Conservation (phyloP, 1,284 basidiomycete genomes). For the Ganoderma leucocontextum region DNA sequence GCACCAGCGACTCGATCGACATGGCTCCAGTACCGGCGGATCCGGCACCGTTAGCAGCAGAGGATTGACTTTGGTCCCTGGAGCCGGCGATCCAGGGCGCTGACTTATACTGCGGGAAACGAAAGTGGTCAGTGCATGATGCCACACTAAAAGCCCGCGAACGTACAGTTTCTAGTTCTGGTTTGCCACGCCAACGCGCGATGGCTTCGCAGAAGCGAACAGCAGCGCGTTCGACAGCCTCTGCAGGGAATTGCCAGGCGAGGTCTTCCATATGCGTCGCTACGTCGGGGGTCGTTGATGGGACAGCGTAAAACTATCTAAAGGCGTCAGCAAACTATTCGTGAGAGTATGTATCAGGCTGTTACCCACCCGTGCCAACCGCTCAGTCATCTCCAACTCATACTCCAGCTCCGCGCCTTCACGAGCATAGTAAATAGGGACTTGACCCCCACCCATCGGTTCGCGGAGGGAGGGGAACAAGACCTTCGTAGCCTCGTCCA, state of each 20-base stretch:
- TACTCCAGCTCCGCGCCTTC: conserved; percentile 69
- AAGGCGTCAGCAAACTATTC: neutral
- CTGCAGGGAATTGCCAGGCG: conserved; percentile 80
- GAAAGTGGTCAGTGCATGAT: conserved; percentile 18
- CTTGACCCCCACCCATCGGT: conserved; percentile 35
- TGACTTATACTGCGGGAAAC: conserved; percentile 60
- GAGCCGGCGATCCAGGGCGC: conserved; percentile 42
- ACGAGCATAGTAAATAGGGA: conserved; percentile 36
- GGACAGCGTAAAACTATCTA: conserved; percentile 77
- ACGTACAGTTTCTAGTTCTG: conserved; percentile 79
- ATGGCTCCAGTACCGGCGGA: conserved; percentile 49
- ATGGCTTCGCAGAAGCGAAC: conserved; percentile 82
- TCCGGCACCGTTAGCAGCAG: conserved; percentile 10
- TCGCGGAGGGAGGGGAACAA: conserved; percentile 69
- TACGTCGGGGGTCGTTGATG: conserved; percentile 71
- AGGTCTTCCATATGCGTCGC: conserved; percentile 83
- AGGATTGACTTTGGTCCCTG: conserved; percentile 32
- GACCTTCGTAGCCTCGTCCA: conserved; percentile 69
- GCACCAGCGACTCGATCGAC: conserved; percentile 68
- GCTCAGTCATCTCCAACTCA: conserved; percentile 69
- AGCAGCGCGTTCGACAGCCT: conserved; percentile 80
- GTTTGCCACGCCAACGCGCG: conserved; percentile 81
- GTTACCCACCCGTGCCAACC: conserved; percentile 66
- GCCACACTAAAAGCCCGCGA: neutral
- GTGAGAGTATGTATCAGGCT: neutral